Evolutionary conservation across 2,329 filamentous ascomycete species (phyloP).

Genomic region (Aspergillus ustus): DNA sequence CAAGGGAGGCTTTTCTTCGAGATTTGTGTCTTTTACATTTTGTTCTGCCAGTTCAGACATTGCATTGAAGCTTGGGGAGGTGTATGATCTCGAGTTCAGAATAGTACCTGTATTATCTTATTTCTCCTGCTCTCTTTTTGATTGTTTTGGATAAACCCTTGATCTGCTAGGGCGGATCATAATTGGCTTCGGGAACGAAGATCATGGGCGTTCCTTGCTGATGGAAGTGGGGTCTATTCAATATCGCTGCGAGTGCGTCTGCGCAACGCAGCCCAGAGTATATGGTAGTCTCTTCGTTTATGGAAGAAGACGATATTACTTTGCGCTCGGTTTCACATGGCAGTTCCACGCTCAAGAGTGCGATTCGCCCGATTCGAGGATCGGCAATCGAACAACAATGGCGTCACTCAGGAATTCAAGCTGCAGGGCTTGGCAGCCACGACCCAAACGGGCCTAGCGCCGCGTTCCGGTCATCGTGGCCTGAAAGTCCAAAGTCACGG

Average conservation of each 20-base stretch:
- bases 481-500: slow-evolving; percentile 36
- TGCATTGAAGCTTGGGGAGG: slow-evolving; percentile 11
- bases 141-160: neutral
- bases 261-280: neutral
- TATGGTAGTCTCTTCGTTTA: neutral
- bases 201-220: slow-evolving; percentile 15
- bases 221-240: slow-evolving; percentile 8
- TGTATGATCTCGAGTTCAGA: slow-evolving; percentile 11
- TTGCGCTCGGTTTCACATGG: neutral
- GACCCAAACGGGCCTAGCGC: slow-evolving; percentile 33
- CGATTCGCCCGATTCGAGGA: neutral
- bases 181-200: slow-evolving; percentile 12
- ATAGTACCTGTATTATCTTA: neutral
- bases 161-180: slow-evolving; percentile 6
- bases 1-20: slow-evolving; percentile 8
- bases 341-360: neutral
- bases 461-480: slow-evolving; percentile 47
- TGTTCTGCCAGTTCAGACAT: slow-evolving; percentile 10
- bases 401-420: slow-evolving; percentile 19
- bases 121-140: neutral
- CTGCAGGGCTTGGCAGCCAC: slow-evolving; percentile 33
- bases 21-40: slow-evolving; percentile 14
- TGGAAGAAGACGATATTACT: neutral
- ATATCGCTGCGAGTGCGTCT: neutral
- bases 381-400: slow-evolving; percentile 15